Percentiles rank a stretch among this genome's conserved stretches.
These are phyloP conservation scores for Chlorociboria aeruginascens DNA, from an alignment of 495 filamentous ascomycete species.

Conservation along the genomic window DNA sequence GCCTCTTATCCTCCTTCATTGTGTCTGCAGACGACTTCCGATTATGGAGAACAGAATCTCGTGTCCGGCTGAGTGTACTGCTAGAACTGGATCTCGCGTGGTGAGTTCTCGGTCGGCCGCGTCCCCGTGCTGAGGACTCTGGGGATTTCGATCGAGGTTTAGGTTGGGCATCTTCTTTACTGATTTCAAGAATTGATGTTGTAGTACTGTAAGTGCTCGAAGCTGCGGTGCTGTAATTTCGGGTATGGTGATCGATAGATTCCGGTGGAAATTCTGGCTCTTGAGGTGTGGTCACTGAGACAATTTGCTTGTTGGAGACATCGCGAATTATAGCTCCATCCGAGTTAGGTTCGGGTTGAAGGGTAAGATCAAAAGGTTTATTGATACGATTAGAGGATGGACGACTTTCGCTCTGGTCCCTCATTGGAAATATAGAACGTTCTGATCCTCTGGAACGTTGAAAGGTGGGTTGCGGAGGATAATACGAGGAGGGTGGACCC, in stretches of 20 bases:
- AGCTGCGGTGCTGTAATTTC: conserved; percentile 5
- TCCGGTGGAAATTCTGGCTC: background rate
- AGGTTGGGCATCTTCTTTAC: no score
- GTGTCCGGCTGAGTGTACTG: background rate
- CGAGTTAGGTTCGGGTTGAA: no score
- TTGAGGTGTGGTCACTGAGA: conserved; percentile 6
- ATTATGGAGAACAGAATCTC: conserved; percentile 4
- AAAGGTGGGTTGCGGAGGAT: background rate
- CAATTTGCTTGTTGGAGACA: conserved; percentile 6
- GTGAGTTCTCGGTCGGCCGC: conserved; percentile 4
- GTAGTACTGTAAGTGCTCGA: conserved; percentile 9
- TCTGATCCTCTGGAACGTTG: background rate
- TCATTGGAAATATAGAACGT: conserved; percentile 5
- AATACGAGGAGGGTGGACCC: background rate
- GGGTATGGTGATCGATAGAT: background rate
- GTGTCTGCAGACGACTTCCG: background rate
- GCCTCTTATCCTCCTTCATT: background rate
- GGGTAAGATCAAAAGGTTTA: background rate
- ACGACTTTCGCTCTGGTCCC: background rate
- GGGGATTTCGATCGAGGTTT: background rate
- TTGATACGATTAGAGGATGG: background rate
- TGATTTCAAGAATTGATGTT: background rate
- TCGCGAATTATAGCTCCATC: conserved; percentile 11
- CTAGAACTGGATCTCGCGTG: background rate
- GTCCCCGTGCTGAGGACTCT: background rate